Percentiles rank a stretch among this genome's conserved stretches.
These are phyloP conservation scores for Kockovaella imperatae DNA, from an alignment of 768 basidiomycete genomes.

Conservation along the genomic window DNA sequence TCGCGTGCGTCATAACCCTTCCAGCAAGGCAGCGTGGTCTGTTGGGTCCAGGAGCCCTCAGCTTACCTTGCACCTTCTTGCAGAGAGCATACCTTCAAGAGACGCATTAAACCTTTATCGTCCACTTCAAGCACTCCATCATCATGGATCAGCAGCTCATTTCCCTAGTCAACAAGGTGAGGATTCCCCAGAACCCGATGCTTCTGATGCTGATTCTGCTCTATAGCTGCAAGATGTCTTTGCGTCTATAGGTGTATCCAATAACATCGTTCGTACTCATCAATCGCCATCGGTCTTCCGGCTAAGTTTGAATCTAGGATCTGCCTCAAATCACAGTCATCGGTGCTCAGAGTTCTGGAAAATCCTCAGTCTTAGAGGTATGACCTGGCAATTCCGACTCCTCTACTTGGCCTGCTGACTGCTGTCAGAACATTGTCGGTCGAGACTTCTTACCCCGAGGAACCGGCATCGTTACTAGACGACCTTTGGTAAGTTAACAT, in stretches of 20 bases:
- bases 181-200: constrained; percentile 5
- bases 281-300: too few species aligned
- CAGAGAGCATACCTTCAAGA: not conserved
- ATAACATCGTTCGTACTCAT: constrained; percentile 10
- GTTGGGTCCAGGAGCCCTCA: too few species aligned
- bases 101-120: not conserved
- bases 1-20: too few species aligned
- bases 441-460: constrained; percentile 98
- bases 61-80: not conserved
- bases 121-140: not conserved
- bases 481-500: constrained; percentile 66
- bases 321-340: constrained; percentile 49
- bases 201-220: constrained; percentile 7
- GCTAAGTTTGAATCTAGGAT: constrained; percentile 35
- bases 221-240: constrained; percentile 17
- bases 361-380: constrained; percentile 48
- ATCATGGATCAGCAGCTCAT: constrained; percentile 47
- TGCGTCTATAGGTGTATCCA: constrained; percentile 13
- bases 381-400: constrained; percentile 6
- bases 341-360: constrained; percentile 48
- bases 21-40: too few species aligned
- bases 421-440: constrained; percentile 84
- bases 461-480: constrained; percentile 94
- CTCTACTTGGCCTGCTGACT: not conserved
- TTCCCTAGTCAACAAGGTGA: constrained; percentile 46